These are phyloP conservation scores for Sambucus nigra DNA, from an alignment of 129 eudicot species.

Conservation along the genomic window DNA sequence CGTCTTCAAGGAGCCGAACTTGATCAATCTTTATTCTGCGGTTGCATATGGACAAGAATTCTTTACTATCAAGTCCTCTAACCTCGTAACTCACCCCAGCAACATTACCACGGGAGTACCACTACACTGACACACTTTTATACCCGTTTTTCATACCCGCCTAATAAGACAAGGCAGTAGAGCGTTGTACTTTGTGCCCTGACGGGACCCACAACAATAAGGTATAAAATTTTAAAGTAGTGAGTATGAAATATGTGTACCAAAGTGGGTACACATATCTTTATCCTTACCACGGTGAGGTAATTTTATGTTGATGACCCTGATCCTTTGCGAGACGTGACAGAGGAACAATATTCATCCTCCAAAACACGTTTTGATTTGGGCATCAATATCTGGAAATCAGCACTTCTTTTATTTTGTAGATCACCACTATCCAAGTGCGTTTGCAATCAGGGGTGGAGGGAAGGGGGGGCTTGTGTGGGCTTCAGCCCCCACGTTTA, in stretches of 20 bases:
- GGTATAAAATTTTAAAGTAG: too few relatives aligned
- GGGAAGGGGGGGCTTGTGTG: too few relatives aligned
- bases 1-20: constrained; percentile 83
- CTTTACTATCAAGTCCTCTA: constrained; percentile 57
- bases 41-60: constrained; percentile 69
- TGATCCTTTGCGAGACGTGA: constrained; percentile 69
- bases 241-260: too few relatives aligned
- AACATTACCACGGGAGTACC: too few relatives aligned
- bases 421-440: constrained; percentile 18
- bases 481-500: too few relatives aligned
- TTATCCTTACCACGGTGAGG: constrained; percentile 87
- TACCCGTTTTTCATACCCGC: too few relatives aligned
- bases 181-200: too few relatives aligned
- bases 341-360: constrained; percentile 78
- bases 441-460: too few relatives aligned
- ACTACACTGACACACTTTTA: too few relatives aligned
- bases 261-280: too few relatives aligned
- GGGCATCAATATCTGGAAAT: constrained; percentile 59
- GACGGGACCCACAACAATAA: too few relatives aligned
- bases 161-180: too few relatives aligned
- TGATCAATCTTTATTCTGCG: constrained; percentile 68
- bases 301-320: constrained; percentile 64
- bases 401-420: constrained; percentile 29
- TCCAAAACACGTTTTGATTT: constrained; percentile 77
- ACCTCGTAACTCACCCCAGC: constrained; percentile 85